Evolutionary conservation across 2,329 filamentous ascomycete species (phyloP).

Genomic region (Penicillium sp.): DNA sequence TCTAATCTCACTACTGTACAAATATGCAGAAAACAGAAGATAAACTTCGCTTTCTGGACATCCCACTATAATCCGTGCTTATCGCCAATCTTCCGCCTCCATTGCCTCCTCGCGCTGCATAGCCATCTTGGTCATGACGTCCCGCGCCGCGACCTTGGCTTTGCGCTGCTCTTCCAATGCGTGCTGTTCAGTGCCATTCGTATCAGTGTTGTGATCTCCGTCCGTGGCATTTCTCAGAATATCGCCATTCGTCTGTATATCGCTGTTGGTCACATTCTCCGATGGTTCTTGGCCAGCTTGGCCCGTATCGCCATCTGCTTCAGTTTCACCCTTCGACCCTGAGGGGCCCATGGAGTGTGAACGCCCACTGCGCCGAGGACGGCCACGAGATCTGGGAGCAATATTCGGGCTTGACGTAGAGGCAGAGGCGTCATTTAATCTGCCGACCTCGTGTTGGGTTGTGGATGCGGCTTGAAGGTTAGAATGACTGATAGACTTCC

Average conservation of each 20-base stretch:
- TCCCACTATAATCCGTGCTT: not conserved
- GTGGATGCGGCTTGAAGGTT: not conserved
- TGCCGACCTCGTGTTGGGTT: not conserved
- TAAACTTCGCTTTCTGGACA: not conserved
- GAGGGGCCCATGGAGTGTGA: slow-evolving; percentile 8
- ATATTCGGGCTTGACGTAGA: slow-evolving; percentile 1
- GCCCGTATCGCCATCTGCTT: not conserved
- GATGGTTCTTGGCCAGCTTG: not conserved
- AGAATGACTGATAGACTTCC: slow-evolving; percentile 24
- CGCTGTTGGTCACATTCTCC: not conserved
- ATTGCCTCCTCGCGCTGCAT: slow-evolving; percentile 40
- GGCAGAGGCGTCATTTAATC: not conserved
- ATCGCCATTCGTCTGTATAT: slow-evolving; percentile 4
- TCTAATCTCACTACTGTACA: not conserved
- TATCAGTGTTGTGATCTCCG: not conserved
- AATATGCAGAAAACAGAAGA: not conserved
- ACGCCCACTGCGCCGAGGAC: slow-evolving; percentile 14
- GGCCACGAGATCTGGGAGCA: slow-evolving; percentile 3
- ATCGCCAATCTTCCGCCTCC: slow-evolving; percentile 27
- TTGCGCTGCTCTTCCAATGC: slow-evolving; percentile 27
- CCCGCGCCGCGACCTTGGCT: slow-evolving; percentile 32
- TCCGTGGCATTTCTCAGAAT: not conserved
- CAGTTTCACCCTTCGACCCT: not conserved
- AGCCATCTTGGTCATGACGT: slow-evolving; percentile 32
- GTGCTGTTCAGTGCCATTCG: slow-evolving; percentile 4